Evolutionary conservation across 805 yeast genomes (phyloP).

Genomic region (Monosporozyma servazzii): DNA sequence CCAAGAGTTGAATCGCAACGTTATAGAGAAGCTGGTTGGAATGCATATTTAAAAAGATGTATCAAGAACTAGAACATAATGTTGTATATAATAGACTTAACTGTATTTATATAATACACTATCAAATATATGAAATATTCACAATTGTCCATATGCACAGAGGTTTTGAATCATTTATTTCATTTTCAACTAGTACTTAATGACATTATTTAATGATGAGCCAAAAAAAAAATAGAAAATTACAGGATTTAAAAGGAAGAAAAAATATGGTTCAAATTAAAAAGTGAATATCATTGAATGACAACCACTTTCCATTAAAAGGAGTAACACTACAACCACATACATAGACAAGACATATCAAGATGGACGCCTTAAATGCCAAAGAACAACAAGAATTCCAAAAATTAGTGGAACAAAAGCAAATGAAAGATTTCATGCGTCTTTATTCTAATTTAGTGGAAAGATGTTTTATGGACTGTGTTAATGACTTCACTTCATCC

Average conservation of each 20-base stretch:
- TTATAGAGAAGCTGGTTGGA: slow-evolving; percentile 92
- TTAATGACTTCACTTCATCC: slow-evolving; percentile 93
- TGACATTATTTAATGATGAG: not conserved
- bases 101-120: too few relatives aligned
- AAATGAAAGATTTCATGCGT: slow-evolving; percentile 98
- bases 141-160: not conserved
- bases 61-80: not conserved
- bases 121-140: not conserved
- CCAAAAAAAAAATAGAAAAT: not conserved
- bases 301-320: not conserved
- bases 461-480: slow-evolving; percentile 96
- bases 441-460: slow-evolving; percentile 89
- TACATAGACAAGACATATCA: slow-evolving; percentile 11
- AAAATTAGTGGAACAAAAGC: slow-evolving; percentile 91
- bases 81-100: not conserved
- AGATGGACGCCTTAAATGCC: slow-evolving; percentile 88
- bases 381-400: slow-evolving; percentile 96
- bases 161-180: not conserved
- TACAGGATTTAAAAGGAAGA: not conserved
- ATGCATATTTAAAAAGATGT: slow-evolving; percentile 55
- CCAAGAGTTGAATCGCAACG: slow-evolving; percentile 81
- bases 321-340: not conserved
- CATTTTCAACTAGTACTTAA: not conserved
- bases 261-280: not conserved
- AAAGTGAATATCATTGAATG: not conserved